Percentiles rank a stretch among this genome's conserved stretches.
phyloP scores from a whole-genome alignment of 2,329 filamentous ascomycete species.

The Cryphonectria carpinicola region DNA sequence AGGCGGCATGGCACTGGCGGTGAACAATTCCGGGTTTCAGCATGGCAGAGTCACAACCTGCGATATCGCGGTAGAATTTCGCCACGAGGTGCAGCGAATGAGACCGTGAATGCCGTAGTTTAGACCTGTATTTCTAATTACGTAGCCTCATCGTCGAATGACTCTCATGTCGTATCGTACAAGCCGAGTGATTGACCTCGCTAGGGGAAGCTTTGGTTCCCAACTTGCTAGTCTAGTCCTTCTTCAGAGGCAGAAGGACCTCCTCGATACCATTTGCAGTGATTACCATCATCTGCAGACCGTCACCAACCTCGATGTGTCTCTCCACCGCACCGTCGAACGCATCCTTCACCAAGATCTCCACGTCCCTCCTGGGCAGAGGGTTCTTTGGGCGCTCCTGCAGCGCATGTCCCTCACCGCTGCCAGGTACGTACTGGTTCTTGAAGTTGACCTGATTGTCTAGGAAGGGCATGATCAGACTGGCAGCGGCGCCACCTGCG shows the following conservation, averaged over 20 bases:
- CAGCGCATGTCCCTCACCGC: conserved; percentile 80
- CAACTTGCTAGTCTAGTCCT: conserved; percentile 65
- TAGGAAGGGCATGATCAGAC: conserved; percentile 97
- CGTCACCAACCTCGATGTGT: conserved; percentile 98
- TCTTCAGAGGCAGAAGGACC: conserved; percentile 82
- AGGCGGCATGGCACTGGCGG: neutral
- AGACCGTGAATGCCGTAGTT: neutral
- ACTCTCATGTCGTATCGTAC: conserved; percentile 37
- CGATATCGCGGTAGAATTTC: neutral
- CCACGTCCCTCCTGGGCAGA: conserved; percentile 73
- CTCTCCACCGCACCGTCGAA: conserved; percentile 98
- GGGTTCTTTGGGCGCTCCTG: conserved; percentile 72
- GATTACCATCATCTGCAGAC: conserved; percentile 92
- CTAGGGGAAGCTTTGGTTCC: neutral
- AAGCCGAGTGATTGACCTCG: conserved; percentile 30
- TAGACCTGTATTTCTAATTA: conserved; percentile 19
- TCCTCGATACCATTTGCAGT: conserved; percentile 89
- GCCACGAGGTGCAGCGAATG: neutral
- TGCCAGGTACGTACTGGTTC: conserved; percentile 93
- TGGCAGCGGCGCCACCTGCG: conserved; percentile 88
- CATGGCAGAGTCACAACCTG: neutral
- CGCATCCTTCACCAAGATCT: conserved; percentile 91
- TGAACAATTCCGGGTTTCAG: neutral
- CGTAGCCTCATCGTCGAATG: conserved; percentile 20
- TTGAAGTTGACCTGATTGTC: conserved; percentile 99